Percentiles rank a stretch among this genome's conserved stretches.
Evolutionary conservation across 1,284 basidiomycete species (phyloP).

Genomic region (Mycosarcoma maydis): DNA sequence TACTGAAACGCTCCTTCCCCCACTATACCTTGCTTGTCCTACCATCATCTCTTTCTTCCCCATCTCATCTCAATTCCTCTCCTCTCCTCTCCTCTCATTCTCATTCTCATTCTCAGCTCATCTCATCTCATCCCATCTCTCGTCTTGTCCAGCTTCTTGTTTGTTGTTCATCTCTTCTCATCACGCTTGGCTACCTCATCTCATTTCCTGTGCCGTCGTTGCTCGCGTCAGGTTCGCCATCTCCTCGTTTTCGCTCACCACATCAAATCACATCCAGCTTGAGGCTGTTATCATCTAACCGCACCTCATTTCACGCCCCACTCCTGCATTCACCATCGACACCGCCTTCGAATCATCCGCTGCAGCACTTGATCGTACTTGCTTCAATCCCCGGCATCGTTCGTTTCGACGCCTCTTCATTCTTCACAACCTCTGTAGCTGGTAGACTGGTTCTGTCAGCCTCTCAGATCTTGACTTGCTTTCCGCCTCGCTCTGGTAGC

Average conservation of each 20-base stretch:
- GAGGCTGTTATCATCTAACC: too few species aligned
- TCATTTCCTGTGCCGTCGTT: too few species aligned
- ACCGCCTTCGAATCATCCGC: neutral
- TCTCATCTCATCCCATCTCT: neutral
- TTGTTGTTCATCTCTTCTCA: neutral
- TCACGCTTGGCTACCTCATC: constrained; percentile 12
- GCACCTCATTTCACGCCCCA: neutral
- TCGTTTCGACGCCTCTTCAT: constrained; percentile 9
- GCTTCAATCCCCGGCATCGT: constrained; percentile 18
- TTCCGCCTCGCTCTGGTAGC: constrained; percentile 33
- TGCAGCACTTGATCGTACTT: too few species aligned
- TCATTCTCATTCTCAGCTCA: neutral
- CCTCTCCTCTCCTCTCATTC: neutral
- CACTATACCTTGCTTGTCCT: too few species aligned
- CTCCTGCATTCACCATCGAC: constrained; percentile 3
- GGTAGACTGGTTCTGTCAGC: constrained; percentile 37
- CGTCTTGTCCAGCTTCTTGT: neutral
- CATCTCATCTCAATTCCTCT: constrained; percentile 2
- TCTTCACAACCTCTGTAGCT: constrained; percentile 7
- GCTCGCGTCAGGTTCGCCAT: constrained; percentile 11
- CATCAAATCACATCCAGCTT: too few species aligned
- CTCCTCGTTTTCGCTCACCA: constrained; percentile 13
- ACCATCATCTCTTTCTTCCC: neutral
- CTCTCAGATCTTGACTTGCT: too few species aligned
- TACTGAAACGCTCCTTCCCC: too few species aligned